Conservation (phyloP, 2,329 filamentous ascomycete genomes). For the Bipolaris zeicola region DNA sequence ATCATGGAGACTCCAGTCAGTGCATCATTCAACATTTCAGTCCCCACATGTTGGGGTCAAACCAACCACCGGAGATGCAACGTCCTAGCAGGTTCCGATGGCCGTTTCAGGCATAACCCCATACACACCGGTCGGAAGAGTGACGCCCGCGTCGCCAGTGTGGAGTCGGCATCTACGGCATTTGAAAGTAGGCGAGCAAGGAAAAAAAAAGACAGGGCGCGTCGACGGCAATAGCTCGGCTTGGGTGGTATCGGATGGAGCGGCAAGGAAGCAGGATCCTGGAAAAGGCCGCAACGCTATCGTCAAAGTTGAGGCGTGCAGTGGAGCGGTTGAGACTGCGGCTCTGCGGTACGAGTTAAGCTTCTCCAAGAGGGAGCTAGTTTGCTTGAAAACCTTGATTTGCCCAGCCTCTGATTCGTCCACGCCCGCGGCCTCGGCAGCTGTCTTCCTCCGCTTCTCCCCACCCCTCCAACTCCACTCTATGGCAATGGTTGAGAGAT, state of each 20-base stretch:
- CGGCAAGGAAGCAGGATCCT: constrained; percentile 21
- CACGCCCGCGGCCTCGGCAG: neutral
- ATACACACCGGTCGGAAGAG: constrained; percentile 5
- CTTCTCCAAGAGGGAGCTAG: constrained; percentile 15
- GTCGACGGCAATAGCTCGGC: constrained; percentile 16
- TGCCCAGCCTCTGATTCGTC: constrained; percentile 1
- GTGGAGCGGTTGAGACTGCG: constrained; percentile 12
- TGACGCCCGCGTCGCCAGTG: constrained; percentile 16
- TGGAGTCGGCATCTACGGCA: constrained; percentile 18
- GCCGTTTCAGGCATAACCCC: constrained; percentile 4
- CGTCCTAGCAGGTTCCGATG: neutral
- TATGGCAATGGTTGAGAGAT: neutral
- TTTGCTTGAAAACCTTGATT: constrained; percentile 17
- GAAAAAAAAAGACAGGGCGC: constrained; percentile 4
- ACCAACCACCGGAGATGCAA: constrained; percentile 8
- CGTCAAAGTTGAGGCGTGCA: constrained; percentile 12
- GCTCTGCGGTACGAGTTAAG: constrained; percentile 16
- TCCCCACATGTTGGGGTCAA: constrained; percentile 22
- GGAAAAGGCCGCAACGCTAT: constrained; percentile 19
- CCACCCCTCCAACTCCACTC: neutral
- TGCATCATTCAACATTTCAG: constrained; percentile 6
- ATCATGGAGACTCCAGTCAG: constrained; percentile 7
- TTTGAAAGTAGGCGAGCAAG: constrained; percentile 9
- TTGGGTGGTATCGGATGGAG: constrained; percentile 9
- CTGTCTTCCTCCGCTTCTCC: neutral